Evolutionary conservation across 306 rosid genomes (phyloP), one percentile per base, ranked within the genome.

Genomic region (Rosa rugosa): DNA sequence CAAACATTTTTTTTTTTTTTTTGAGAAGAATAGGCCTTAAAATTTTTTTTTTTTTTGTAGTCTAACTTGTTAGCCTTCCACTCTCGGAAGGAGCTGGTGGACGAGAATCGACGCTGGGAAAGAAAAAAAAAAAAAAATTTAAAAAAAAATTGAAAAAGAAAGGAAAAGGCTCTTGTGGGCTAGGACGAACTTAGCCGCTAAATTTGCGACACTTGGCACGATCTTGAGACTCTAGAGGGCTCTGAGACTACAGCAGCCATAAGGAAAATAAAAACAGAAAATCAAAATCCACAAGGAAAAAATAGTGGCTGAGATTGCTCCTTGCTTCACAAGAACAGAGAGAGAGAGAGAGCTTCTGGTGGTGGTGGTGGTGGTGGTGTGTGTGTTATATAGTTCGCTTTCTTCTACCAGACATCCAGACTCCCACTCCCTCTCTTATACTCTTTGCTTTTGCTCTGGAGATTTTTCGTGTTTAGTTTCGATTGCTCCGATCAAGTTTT

Each of bases 271-370:
- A 23, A 56, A 70, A 51, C 71, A 77, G 54, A 25, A 77, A 77
- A 79, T 20, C 44, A 77, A 27, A 63, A 86, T 64, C 84, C 84
- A 63, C 76, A 59, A 74, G n/a, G 78, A 89, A 94, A 88, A 84
- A 73, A 18, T 94, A 78, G 97, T 94, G 98, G 98, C 97, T 92
- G 91, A 90, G 92, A 92, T 87, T 90, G 83, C 86, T 85, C 82
- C 84, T 71, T 70, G 82, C 75, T n/a, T 79, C 63, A 16, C 66
- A 49, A 63, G 23, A 40, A 53, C 81, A 66, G 75, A 27, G 31
- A 27, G 68, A 72, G 63, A n/a, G n/a, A n/a, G n/a, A n/a, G n/a
- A n/a, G n/a, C 74, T 75, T 83, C 80, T 81, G 79, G 75, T 63
- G 73, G 8, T 7, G 9, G n/a, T n/a, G n/a, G n/a, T n/a, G 31